These are phyloP conservation scores for Amanita pallidorosea DNA, from an alignment of 768 basidiomycete species.

Conservation along the genomic window DNA sequence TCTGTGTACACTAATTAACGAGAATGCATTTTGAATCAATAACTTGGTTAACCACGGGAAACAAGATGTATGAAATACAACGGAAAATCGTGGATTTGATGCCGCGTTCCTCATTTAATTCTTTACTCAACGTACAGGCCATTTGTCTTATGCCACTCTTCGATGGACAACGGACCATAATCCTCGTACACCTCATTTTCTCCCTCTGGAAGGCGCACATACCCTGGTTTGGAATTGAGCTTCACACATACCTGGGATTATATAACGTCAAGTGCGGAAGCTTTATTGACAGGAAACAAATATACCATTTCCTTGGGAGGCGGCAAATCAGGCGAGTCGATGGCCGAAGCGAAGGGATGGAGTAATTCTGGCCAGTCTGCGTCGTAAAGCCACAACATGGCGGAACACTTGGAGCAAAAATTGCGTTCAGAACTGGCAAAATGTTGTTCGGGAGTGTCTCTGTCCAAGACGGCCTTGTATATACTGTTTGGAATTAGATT, in stretches of 20 bases:
- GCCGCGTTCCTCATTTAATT: too few species aligned
- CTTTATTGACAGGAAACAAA: background rate
- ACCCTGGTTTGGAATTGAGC: conserved; percentile 40
- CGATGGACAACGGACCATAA: conserved; percentile 37
- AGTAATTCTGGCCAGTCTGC: conserved; percentile 46
- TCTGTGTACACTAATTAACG: too few species aligned
- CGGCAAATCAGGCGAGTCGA: conserved; percentile 49
- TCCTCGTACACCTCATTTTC: conserved; percentile 32
- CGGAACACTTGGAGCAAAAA: conserved; percentile 53
- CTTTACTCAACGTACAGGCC: conserved; percentile 24
- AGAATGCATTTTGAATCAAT: too few species aligned
- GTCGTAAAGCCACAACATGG: conserved; percentile 62
- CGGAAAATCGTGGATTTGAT: too few species aligned
- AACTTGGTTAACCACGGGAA: too few species aligned
- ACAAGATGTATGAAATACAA: too few species aligned
- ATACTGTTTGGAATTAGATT: conserved; percentile 11
- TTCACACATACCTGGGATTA: conserved; percentile 31
- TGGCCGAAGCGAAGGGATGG: conserved; percentile 60
- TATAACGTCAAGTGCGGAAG: background rate
- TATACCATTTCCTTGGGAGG: conserved; percentile 38
- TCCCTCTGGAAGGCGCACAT: conserved; percentile 55
- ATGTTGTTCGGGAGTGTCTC: conserved; percentile 38
- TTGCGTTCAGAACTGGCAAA: conserved; percentile 45
- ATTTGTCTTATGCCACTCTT: conserved; percentile 51
- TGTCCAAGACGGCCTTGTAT: conserved; percentile 52